These are phyloP conservation scores for Antitrichia curtipendula DNA, from an alignment of 225 moss, liverwort and hornwort genomes.

Conservation along the genomic window DNA sequence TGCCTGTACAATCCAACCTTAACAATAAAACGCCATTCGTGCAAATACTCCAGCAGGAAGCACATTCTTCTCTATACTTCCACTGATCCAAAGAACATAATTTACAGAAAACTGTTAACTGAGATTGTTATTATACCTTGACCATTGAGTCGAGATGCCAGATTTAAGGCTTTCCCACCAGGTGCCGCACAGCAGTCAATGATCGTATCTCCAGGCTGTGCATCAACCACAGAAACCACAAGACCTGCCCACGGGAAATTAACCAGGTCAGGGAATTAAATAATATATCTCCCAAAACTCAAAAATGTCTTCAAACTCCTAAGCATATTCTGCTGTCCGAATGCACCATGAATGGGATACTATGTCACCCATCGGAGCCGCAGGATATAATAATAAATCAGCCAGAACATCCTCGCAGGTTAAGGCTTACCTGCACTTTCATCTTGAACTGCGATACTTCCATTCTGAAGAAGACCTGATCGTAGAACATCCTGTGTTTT, in stretches of 20 bases:
- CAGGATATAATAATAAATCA: background rate
- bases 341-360: background rate
- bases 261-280: background rate
- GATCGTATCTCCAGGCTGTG: slow-evolving; percentile 58
- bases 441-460: slow-evolving; percentile 73
- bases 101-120: background rate
- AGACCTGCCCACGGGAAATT: slow-evolving; percentile 27
- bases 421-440: slow-evolving; percentile 48
- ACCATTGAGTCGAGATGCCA: slow-evolving; percentile 51
- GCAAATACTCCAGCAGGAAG: background rate
- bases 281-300: background rate
- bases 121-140: slow-evolving; percentile 20
- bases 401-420: background rate
- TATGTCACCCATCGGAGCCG: background rate
- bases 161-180: slow-evolving; percentile 62
- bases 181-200: slow-evolving; percentile 78
- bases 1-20: slow-evolving; percentile 22
- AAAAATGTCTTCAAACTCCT: background rate
- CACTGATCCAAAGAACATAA: background rate
- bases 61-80: background rate
- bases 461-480: slow-evolving; percentile 60
- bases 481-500: slow-evolving; percentile 48
- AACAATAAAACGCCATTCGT: background rate
- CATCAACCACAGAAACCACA: slow-evolving; percentile 55
- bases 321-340: background rate